Evolutionary conservation across 805 yeast genomes (phyloP).

Genomic region (Pichia phayaonensis): DNA sequence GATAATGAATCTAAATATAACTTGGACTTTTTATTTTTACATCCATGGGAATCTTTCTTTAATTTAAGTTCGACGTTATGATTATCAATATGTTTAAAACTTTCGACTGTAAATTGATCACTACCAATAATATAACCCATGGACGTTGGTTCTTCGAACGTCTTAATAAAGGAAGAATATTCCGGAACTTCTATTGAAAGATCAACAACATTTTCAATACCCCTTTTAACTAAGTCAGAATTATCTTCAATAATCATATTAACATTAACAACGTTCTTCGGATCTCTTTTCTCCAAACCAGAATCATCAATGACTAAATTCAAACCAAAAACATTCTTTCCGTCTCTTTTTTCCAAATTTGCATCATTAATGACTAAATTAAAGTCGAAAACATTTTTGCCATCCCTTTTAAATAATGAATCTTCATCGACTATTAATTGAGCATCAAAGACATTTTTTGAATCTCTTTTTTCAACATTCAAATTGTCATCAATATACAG

Average conservation of each 20-base stretch:
- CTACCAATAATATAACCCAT: slow-evolving; percentile 6
- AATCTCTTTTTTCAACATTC: slow-evolving; percentile 9
- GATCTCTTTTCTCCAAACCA: slow-evolving; percentile 8
- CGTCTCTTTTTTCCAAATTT: slow-evolving; percentile 15
- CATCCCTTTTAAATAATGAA: slow-evolving; percentile 10
- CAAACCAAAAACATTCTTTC: slow-evolving; percentile 15
- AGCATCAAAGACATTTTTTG: slow-evolving; percentile 10
- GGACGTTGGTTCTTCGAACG: background rate
- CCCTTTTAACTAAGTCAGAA: slow-evolving; percentile 9
- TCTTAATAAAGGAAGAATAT: background rate
- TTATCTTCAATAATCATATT: slow-evolving; percentile 10
- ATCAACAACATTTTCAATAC: slow-evolving; percentile 1
- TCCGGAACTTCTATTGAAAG: background rate
- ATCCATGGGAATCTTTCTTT: slow-evolving; percentile 1
- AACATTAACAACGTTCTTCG: slow-evolving; percentile 13
- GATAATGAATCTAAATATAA: slow-evolving; percentile 4
- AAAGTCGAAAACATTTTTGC: slow-evolving; percentile 9
- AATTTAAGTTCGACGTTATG: background rate
- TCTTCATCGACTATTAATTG: slow-evolving; percentile 14
- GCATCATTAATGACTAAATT: slow-evolving; percentile 14
- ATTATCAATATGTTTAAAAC: background rate
- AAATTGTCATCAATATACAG: slow-evolving; percentile 8
- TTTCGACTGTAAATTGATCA: background rate
- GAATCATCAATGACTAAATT: slow-evolving; percentile 14
- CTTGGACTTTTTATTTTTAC: slow-evolving; percentile 1